Evolutionary conservation across 2,329 filamentous ascomycete species (phyloP).

Genomic region (Talaromyces sp.): DNA sequence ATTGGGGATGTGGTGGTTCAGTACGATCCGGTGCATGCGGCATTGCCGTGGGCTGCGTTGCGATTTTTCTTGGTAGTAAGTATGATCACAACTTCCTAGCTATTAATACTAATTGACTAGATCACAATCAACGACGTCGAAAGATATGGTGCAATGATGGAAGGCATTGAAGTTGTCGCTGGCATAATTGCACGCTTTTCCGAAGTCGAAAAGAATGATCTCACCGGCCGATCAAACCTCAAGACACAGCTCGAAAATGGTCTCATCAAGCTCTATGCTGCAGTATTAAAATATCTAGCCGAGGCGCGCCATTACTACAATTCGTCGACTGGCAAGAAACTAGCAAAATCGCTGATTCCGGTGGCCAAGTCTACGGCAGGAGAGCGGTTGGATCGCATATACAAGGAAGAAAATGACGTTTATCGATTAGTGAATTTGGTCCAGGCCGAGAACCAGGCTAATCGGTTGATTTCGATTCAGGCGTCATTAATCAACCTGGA

Average conservation of each 20-base stretch:
- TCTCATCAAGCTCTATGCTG: neutral
- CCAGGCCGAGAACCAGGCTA: neutral
- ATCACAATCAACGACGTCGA: neutral
- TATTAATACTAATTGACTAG: neutral
- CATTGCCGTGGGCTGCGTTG: neutral
- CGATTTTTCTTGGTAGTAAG: neutral
- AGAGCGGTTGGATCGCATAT: neutral
- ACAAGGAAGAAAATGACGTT: neutral
- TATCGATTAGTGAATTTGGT: neutral
- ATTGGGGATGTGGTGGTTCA: neutral
- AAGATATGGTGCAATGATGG: neutral
- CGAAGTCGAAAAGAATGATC: slow-evolving; percentile 5
- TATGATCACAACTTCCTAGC: neutral
- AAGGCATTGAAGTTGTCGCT: neutral
- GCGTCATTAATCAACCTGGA: neutral
- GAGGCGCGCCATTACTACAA: neutral
- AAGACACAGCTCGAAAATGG: neutral
- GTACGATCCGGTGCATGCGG: neutral
- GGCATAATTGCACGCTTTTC: neutral
- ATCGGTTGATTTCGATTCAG: neutral
- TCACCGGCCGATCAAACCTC: neutral
- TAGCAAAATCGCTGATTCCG: neutral
- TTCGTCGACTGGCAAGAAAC: neutral
- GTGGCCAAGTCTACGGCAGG: neutral
- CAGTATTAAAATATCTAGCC: neutral